Evolutionary conservation across 495 filamentous ascomycete species (phyloP).

Genomic region (Trichoderma reesei): DNA sequence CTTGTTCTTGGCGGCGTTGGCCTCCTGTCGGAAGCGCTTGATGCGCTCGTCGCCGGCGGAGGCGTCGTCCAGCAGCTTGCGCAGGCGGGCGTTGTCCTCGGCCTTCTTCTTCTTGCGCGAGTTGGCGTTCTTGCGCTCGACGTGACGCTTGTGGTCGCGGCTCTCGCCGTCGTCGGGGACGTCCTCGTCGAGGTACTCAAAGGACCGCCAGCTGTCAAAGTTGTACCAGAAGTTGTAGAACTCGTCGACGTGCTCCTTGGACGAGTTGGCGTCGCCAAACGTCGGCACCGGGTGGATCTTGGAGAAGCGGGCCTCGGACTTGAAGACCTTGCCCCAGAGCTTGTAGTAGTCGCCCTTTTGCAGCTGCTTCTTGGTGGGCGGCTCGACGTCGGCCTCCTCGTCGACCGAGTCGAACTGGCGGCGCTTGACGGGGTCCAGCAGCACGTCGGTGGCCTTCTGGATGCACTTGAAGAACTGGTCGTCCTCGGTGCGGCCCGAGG

Average conservation of each 20-base stretch:
- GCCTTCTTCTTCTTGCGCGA: slow-evolving; percentile 98
- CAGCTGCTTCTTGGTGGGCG: slow-evolving; percentile 80
- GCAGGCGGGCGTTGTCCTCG: slow-evolving; percentile 84
- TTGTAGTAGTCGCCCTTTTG: slow-evolving; percentile 89
- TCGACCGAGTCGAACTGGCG: slow-evolving; percentile 96
- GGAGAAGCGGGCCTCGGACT: slow-evolving; percentile 85
- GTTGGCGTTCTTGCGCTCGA: slow-evolving; percentile 96
- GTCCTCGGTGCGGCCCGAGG: slow-evolving; percentile 75
- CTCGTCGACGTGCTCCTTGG: slow-evolving; percentile 76
- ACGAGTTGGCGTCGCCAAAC: slow-evolving; percentile 75
- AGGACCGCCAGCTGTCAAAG: slow-evolving; percentile 94
- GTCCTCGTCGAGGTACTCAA: slow-evolving; percentile 98
- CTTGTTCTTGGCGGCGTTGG: slow-evolving; percentile 87
- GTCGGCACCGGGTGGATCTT: slow-evolving; percentile 76
- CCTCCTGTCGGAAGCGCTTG: slow-evolving; percentile 88
- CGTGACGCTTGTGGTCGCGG: slow-evolving; percentile 95
- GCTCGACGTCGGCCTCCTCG: slow-evolving; percentile 81
- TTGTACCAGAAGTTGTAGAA: slow-evolving; percentile 99
- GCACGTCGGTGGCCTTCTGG: slow-evolving; percentile 91
- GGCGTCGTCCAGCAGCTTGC: slow-evolving; percentile 78
- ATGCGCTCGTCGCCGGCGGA: slow-evolving; percentile 82
- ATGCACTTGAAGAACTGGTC: slow-evolving; percentile 99
- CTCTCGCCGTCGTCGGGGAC: slow-evolving; percentile 98
- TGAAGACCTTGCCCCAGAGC: slow-evolving; percentile 79
- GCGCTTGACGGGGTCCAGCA: slow-evolving; percentile 83